These are phyloP conservation scores for Houttuynia cordata DNA, from an alignment of 164 flowering plant genomes.

Conservation along the genomic window DNA sequence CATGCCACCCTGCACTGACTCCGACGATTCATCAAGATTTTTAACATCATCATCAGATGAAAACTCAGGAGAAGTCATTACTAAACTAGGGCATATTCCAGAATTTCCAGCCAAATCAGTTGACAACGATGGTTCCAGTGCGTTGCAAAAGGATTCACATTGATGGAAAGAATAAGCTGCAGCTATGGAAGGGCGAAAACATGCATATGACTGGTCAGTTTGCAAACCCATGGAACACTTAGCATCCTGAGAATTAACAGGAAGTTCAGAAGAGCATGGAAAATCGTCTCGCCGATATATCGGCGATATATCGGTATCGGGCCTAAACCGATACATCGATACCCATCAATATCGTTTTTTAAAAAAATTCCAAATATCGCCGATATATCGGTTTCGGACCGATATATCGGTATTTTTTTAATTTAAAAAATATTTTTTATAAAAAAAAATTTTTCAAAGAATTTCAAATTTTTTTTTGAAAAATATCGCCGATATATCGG, in stretches of 20 bases:
- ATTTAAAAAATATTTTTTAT: too few species aligned
- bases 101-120: constrained; percentile 12
- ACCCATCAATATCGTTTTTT: too few species aligned
- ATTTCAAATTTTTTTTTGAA: too few species aligned
- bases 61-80: constrained; percentile 56
- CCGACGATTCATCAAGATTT: constrained; percentile 13
- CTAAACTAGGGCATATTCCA: constrained; percentile 25
- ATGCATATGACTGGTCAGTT: neutral
- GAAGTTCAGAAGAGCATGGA: neutral
- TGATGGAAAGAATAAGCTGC: neutral
- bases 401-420: too few species aligned
- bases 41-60: constrained; percentile 32
- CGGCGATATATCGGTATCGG: too few species aligned
- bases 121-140: neutral
- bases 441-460: too few species aligned
- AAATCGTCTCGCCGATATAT: too few species aligned
- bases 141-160: neutral
- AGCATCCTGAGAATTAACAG: neutral
- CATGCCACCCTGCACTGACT: constrained; percentile 12
- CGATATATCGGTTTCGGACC: too few species aligned
- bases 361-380: too few species aligned
- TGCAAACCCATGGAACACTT: neutral
- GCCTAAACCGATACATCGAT: too few species aligned
- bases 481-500: too few species aligned
- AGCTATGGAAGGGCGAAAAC: neutral